Conservation (phyloP, 257 asterid genomes). For the Solanum pinnatisectum region DNA sequence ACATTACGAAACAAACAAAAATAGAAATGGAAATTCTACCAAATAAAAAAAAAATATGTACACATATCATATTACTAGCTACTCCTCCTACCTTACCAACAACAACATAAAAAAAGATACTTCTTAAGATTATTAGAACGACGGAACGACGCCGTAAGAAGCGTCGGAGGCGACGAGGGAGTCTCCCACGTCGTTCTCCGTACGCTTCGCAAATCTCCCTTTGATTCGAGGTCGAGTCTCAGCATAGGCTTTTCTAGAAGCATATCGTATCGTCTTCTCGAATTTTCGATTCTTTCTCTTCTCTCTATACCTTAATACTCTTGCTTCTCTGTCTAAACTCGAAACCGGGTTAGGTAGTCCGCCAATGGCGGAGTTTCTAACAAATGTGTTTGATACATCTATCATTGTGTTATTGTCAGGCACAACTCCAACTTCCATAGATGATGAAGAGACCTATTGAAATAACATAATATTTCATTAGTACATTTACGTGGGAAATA, state of each 20-base stretch:
- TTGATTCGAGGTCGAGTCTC: slow-evolving; percentile 77
- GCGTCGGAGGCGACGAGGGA: slow-evolving; percentile 23
- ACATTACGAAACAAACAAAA: background rate
- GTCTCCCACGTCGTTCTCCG: slow-evolving; percentile 41
- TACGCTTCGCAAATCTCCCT: slow-evolving; percentile 68
- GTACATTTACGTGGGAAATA: background rate
- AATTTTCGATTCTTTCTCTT: slow-evolving; percentile 64
- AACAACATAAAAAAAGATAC: background rate
- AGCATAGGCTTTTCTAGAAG: slow-evolving; percentile 82
- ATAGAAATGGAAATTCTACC: background rate
- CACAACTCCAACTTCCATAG: slow-evolving; percentile 65
- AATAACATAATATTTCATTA: background rate
- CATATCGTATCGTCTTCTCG: slow-evolving; percentile 70
- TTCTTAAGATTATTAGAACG: background rate
- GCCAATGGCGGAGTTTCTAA: slow-evolving; percentile 9
- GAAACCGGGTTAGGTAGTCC: slow-evolving; percentile 29
- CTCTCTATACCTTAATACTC: slow-evolving; percentile 72
- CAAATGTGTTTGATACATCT: slow-evolving; percentile 28
- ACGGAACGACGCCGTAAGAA: slow-evolving; percentile 55
- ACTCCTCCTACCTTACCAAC: background rate
- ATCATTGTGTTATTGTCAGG: slow-evolving; percentile 46
- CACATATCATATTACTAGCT: background rate
- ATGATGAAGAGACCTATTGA: slow-evolving; percentile 55
- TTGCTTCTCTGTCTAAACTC: slow-evolving; percentile 57
- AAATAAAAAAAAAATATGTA: background rate